These are phyloP conservation scores for Moringa oleifera DNA, from an alignment of 345 rosid species.

Conservation along the genomic window DNA sequence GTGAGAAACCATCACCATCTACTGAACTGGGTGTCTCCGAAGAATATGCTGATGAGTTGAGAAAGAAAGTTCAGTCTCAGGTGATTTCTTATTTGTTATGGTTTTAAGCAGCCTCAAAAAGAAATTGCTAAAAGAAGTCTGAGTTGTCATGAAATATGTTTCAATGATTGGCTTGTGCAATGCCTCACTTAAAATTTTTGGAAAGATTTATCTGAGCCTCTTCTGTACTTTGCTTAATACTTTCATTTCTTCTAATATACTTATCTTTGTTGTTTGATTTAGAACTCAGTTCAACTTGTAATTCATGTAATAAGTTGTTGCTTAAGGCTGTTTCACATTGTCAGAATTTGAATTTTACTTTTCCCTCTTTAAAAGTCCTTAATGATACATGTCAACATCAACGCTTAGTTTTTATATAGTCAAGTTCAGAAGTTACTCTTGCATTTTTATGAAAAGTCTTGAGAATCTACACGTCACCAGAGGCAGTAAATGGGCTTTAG, in stretches of 20 bases:
- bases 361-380: neutral
- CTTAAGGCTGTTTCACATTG: neutral
- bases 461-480: neutral
- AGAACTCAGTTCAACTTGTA: neutral
- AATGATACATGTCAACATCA: neutral
- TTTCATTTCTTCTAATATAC: neutral
- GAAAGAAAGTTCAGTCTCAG: conserved; percentile 80
- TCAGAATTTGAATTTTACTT: neutral
- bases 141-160: neutral
- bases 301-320: neutral
- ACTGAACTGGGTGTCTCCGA: conserved; percentile 40
- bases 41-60: conserved; percentile 55
- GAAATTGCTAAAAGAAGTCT: neutral
- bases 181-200: neutral
- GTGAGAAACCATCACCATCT: conserved; percentile 38
- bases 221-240: neutral
- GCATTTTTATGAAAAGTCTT: neutral
- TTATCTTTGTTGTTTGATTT: neutral
- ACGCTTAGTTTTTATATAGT: neutral
- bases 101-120: neutral
- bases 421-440: neutral
- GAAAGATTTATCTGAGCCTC: neutral
- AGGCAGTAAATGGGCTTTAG: neutral
- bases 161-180: neutral
- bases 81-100: conserved; percentile 21